Evolutionary conservation across 202 grass and related monocot genomes (phyloP).

Genomic region (Sporobolus alterniflorus): DNA sequence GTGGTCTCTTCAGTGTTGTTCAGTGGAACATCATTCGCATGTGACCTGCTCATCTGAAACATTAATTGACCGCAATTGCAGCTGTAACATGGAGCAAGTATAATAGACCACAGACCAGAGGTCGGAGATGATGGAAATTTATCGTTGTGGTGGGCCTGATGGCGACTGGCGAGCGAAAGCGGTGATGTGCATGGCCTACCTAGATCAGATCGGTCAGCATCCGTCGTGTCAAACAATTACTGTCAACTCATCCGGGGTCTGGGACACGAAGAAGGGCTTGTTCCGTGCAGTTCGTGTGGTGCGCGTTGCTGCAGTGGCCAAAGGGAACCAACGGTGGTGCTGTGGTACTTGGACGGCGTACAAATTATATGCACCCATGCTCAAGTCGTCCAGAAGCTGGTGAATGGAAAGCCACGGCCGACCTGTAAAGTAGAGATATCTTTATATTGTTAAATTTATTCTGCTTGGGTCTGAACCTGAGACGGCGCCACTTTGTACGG

Average conservation of each 20-base stretch:
- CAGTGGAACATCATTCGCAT: constrained; percentile 3
- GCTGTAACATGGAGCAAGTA: neutral
- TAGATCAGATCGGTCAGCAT: neutral
- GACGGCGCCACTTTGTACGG: too few relatives aligned
- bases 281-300: neutral
- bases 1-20: neutral
- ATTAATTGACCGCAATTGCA: constrained; percentile 16
- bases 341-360: neutral
- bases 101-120: neutral
- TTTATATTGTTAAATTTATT: neutral
- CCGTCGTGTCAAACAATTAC: neutral
- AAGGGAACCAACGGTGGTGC: neutral
- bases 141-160: constrained; percentile 2
- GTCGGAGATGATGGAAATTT: neutral
- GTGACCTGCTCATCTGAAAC: constrained; percentile 18
- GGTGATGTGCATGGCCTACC: constrained; percentile 32
- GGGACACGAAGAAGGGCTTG: neutral
- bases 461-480: too few relatives aligned
- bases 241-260: neutral
- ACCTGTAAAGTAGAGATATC: neutral
- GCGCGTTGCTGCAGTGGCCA: neutral
- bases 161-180: neutral
- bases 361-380: neutral
- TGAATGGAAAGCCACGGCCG: neutral
- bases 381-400: neutral